Evolutionary conservation across 78 protist species (phyloP).

Genomic region (Monosiga brevicollis): DNA sequence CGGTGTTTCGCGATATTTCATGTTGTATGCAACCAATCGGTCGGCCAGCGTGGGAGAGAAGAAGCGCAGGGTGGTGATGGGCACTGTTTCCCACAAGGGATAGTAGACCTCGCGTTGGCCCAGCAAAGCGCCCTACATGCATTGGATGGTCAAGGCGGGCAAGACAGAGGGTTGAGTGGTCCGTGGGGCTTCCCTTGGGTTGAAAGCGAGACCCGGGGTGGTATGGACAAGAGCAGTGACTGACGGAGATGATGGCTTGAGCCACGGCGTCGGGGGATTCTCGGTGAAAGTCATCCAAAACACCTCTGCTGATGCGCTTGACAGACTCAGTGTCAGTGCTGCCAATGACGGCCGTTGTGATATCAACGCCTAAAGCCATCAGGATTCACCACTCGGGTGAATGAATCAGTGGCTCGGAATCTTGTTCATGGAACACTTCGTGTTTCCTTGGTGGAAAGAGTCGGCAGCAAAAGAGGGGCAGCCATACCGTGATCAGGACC

Average conservation of each 20-base stretch:
- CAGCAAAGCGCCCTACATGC: background rate
- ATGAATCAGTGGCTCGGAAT: too few relatives aligned
- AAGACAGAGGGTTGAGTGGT: too few relatives aligned
- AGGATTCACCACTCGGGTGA: too few relatives aligned
- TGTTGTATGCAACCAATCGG: background rate
- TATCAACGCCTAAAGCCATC: too few relatives aligned
- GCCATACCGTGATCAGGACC: too few relatives aligned
- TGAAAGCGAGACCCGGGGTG: too few relatives aligned
- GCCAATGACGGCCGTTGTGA: background rate
- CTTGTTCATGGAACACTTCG: too few relatives aligned
- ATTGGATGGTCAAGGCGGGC: too few relatives aligned
- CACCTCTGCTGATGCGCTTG: background rate
- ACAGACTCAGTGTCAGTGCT: background rate
- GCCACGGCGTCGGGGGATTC: background rate
- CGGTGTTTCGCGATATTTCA: too few relatives aligned
- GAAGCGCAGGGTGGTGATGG: background rate
- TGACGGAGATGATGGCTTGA: background rate
- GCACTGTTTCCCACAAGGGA: background rate
- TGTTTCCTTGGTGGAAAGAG: too few relatives aligned
- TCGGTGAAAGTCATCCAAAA: background rate
- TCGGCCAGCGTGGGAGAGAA: background rate
- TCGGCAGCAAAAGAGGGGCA: too few relatives aligned
- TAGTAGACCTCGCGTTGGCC: background rate
- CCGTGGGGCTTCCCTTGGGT: too few relatives aligned
- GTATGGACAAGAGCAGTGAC: background rate